Evolutionary conservation across 2,329 filamentous ascomycete genomes (phyloP), one percentile per base, ranked within the genome.

Genomic region (Amauroascus verrucosus): DNA sequence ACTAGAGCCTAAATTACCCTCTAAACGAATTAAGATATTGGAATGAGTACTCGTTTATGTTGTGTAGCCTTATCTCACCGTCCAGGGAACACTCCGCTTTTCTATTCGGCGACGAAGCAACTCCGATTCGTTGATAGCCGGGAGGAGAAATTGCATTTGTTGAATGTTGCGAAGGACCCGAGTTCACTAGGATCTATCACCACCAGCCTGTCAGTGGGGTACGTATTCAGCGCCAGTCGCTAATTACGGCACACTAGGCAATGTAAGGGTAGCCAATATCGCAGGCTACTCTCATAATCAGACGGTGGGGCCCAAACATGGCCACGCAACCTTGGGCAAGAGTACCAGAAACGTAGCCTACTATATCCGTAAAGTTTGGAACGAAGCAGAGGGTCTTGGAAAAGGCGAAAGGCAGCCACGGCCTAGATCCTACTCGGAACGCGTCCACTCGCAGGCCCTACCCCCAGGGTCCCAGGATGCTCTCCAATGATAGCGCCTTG

Each of bases 301-400:
- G 4, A 33, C 95, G 54, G 79, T 91, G 60, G 89, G 83, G 43
- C 81, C 86, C 65, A 95, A 95, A 73, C 79, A 84, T 66, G 89
- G 89, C 56, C 80, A 87, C 61, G 89, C 87, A n/a, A 75, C 87
- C 50, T 77, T 91, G 60, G 81, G 95, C 65, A 80, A 84, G 54
- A 63, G 71, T 53, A 80, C 77, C 0, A 76, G 76, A 56, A 70
- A 24, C n/a, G n/a, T n/a, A 11, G n/a, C 78, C 59, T 71, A 72
- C 51, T 82, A 81, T 67, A 71, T 84, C 60, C 74, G 73, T 60
- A 74, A 77, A 59, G 75, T 76, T 53, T 83, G 79, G 77, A 71
- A 65, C 28, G 72, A 76, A 6, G 68, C 71, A 6, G 74, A 78
- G 60, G 67, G 70, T 38, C 62, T 65, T 14, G 72, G 22, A 77